These are phyloP conservation scores for Musa acuminata DNA, from an alignment of 176 grass and related monocot genomes.

Conservation along the genomic window DNA sequence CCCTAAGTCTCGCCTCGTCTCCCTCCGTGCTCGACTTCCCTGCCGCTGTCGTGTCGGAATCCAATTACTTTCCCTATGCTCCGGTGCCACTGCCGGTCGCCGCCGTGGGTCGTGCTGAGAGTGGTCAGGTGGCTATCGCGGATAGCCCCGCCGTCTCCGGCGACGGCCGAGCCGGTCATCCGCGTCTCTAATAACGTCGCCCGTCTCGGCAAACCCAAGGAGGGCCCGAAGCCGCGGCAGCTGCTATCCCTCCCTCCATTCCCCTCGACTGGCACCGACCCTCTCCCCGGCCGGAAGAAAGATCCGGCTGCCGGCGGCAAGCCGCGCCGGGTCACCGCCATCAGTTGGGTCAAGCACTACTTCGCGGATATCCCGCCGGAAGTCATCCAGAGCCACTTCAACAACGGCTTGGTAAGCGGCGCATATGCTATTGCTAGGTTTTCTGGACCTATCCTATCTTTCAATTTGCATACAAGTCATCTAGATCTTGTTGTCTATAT, in stretches of 20 bases:
- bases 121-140: slow-evolving; percentile 30
- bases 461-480: background rate
- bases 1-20: too few species aligned
- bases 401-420: slow-evolving; percentile 38
- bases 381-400: slow-evolving; percentile 59
- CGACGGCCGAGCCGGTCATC: slow-evolving; percentile 24
- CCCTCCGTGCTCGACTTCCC: too few species aligned
- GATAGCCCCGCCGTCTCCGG: slow-evolving; percentile 34
- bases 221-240: slow-evolving; percentile 65
- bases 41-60: too few species aligned
- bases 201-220: slow-evolving; percentile 45
- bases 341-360: slow-evolving; percentile 82
- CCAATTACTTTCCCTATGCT: slow-evolving; percentile 11
- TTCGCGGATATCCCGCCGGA: slow-evolving; percentile 57
- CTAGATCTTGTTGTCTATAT: background rate
- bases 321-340: slow-evolving; percentile 36
- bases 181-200: slow-evolving; percentile 60
- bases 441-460: background rate
- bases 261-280: slow-evolving; percentile 24
- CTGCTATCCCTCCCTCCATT: slow-evolving; percentile 67
- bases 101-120: background rate
- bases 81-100: slow-evolving; percentile 14
- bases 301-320: background rate
- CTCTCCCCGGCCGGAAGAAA: slow-evolving; percentile 55
- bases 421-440: background rate